Evolutionary conservation across 1,139 yeast genomes (phyloP).

Genomic region (Pichia norvegensis): DNA sequence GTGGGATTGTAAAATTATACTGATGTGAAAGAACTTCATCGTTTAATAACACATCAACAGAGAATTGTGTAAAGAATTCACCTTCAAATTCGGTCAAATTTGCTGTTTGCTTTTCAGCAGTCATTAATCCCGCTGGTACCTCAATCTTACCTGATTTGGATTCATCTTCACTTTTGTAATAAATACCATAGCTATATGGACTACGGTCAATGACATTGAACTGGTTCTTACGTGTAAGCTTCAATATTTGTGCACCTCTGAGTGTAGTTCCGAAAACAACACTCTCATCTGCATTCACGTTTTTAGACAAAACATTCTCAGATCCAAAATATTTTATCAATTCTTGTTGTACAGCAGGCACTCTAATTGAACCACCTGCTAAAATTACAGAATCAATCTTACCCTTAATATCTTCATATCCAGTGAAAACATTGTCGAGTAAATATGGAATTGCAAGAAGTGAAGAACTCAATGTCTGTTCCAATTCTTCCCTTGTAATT

Average conservation of each 20-base stretch:
- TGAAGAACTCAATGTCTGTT: conserved; percentile 26
- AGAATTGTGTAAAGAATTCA: conserved; percentile 28
- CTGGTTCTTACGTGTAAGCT: conserved; percentile 54
- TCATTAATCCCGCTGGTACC: conserved; percentile 4
- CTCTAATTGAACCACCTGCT: conserved; percentile 88
- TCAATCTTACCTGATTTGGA: not conserved
- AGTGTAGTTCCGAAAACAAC: conserved; percentile 85
- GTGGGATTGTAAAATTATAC: conserved; percentile 13
- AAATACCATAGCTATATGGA: conserved; percentile 33
- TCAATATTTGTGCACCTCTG: conserved; percentile 62
- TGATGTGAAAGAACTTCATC: conserved; percentile 32
- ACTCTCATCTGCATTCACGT: conserved; percentile 93
- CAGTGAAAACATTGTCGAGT: conserved; percentile 43
- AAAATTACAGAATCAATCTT: conserved; percentile 64
- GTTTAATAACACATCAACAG: conserved; percentile 48
- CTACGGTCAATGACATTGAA: conserved; percentile 55
- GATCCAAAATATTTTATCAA: conserved; percentile 48
- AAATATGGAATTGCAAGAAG: conserved; percentile 35
- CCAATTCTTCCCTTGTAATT: conserved; percentile 74
- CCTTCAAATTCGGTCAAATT: conserved; percentile 27
- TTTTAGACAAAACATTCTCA: conserved; percentile 52
- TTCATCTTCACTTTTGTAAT: not conserved
- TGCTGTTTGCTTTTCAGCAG: conserved; percentile 1
- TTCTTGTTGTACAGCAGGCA: conserved; percentile 72
- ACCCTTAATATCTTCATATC: conserved; percentile 25